These are phyloP conservation scores for Boletales sp. DNA, from an alignment of 768 basidiomycete species.

Conservation along the genomic window DNA sequence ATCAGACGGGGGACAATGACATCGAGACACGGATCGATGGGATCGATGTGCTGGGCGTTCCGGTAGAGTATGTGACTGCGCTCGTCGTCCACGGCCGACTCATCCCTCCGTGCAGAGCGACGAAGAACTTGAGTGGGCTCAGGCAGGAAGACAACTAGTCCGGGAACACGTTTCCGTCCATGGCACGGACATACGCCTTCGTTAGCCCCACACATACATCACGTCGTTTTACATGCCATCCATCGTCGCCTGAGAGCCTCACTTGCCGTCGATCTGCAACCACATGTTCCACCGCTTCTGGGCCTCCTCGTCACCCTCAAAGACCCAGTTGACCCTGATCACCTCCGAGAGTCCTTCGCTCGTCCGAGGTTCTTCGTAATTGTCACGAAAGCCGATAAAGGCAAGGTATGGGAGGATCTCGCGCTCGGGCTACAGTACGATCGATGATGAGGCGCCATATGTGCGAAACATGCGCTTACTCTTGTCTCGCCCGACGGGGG, in stretches of 20 bases:
- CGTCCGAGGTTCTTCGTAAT: constrained; percentile 61
- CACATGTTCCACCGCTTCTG: constrained; percentile 75
- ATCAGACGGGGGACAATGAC: constrained; percentile 59
- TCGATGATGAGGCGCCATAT: neutral
- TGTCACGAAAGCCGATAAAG: constrained; percentile 53
- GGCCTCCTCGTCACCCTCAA: constrained; percentile 73
- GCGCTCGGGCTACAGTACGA: constrained; percentile 39
- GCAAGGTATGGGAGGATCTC: constrained; percentile 57
- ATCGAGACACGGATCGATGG: constrained; percentile 56
- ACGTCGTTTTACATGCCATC: neutral
- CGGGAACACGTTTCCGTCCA: neutral
- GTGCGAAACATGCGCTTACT: constrained; percentile 2
- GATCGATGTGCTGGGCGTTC: constrained; percentile 60
- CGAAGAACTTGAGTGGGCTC: constrained; percentile 38
- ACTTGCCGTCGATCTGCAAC: constrained; percentile 77
- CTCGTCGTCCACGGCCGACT: neutral
- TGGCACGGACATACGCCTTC: too few species aligned
- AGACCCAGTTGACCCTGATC: constrained; percentile 74
- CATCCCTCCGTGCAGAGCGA: constrained; percentile 24
- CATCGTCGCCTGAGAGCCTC: constrained; percentile 5
- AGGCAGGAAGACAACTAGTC: constrained; percentile 27
- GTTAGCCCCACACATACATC: constrained; percentile 1
- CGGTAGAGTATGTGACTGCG: constrained; percentile 47
- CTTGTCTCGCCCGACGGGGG: constrained; percentile 35
- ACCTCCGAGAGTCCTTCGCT: constrained; percentile 79